phyloP scores from a whole-genome alignment of 139 green algal species.

The Raphidocelis subcapitata region DNA sequence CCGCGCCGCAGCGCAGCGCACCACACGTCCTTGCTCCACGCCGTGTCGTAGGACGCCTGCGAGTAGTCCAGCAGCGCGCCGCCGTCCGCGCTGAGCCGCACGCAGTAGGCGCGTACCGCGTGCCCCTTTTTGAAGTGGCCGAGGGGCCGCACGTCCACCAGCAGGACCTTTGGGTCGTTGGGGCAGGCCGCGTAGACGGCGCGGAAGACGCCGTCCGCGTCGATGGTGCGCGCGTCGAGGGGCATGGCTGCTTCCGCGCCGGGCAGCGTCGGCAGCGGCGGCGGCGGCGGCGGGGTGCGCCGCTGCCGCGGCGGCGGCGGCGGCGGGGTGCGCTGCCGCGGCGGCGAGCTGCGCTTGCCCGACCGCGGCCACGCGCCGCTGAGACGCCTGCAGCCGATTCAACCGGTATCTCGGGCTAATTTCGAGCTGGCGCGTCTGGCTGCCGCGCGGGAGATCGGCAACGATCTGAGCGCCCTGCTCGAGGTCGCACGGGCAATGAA shows the following conservation, averaged over 20 bases:
- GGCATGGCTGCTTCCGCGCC: constrained; percentile 12
- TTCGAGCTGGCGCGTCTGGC: too few species aligned
- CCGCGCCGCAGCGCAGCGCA: too few species aligned
- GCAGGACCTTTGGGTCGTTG: constrained; percentile 42
- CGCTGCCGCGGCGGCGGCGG: too few species aligned
- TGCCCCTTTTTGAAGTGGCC: neutral
- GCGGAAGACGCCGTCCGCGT: constrained; percentile 52
- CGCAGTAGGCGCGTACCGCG: constrained; percentile 38
- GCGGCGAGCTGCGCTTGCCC: too few species aligned
- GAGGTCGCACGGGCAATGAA: too few species aligned
- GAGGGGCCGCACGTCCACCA: constrained; percentile 46
- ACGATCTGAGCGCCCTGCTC: too few species aligned
- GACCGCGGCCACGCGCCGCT: too few species aligned
- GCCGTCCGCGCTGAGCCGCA: constrained; percentile 51
- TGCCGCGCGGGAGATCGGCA: too few species aligned
- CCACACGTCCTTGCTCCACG: constrained; percentile 26
- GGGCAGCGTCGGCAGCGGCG: neutral
- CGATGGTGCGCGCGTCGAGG: constrained; percentile 37
- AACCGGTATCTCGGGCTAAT: too few species aligned
- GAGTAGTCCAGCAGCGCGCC: constrained; percentile 46
- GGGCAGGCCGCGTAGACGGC: constrained; percentile 56
- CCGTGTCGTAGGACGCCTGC: constrained; percentile 17
- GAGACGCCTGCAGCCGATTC: too few species aligned
- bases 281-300: too few species aligned
- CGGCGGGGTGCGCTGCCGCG: too few species aligned